phyloP scores from a whole-genome alignment of 116 monocot genomes.

The Thalassia testudinum region DNA sequence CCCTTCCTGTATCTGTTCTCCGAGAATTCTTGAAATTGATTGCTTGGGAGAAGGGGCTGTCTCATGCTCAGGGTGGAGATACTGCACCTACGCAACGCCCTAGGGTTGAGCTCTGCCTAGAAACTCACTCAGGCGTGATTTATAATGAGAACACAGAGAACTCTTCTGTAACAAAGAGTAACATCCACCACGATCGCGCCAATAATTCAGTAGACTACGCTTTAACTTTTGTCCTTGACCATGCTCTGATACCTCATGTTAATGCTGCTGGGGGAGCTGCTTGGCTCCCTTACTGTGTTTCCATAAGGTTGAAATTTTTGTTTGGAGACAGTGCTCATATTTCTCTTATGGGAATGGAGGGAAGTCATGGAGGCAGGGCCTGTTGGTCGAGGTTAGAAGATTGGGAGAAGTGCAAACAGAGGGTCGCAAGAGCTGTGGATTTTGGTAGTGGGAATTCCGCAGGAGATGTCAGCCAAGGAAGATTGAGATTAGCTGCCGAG shows the following conservation, averaged over 20 bases:
- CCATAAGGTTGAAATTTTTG: conserved; percentile 54
- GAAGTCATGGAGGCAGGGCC: conserved; percentile 90
- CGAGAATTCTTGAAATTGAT: conserved; percentile 89
- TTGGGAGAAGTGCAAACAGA: conserved; percentile 91
- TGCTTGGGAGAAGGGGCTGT: conserved; percentile 80
- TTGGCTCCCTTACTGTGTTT: conserved; percentile 90
- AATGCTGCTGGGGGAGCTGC: conserved; percentile 96
- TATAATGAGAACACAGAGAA: conserved; percentile 29
- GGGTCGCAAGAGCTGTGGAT: conserved; percentile 55
- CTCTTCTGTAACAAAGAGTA: conserved; percentile 49
- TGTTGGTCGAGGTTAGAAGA: conserved; percentile 75
- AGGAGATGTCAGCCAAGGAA: conserved; percentile 61
- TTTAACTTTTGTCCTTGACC: conserved; percentile 84
- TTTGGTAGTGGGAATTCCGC: conserved; percentile 36
- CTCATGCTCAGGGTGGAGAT: conserved; percentile 64
- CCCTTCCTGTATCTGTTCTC: conserved; percentile 70
- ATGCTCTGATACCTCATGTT: conserved; percentile 70
- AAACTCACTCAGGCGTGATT: conserved; percentile 59
- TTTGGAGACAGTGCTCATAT: conserved; percentile 69
- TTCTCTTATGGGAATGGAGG: conserved; percentile 67
- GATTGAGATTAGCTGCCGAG: conserved; percentile 65
- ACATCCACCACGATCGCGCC: conserved; percentile 71
- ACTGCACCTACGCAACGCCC: conserved; percentile 58
- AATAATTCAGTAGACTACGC: conserved; percentile 71
- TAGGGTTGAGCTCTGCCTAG: conserved; percentile 77